Conservation (phyloP, 805 yeast genomes). For the Candida nitratophila region DNA sequence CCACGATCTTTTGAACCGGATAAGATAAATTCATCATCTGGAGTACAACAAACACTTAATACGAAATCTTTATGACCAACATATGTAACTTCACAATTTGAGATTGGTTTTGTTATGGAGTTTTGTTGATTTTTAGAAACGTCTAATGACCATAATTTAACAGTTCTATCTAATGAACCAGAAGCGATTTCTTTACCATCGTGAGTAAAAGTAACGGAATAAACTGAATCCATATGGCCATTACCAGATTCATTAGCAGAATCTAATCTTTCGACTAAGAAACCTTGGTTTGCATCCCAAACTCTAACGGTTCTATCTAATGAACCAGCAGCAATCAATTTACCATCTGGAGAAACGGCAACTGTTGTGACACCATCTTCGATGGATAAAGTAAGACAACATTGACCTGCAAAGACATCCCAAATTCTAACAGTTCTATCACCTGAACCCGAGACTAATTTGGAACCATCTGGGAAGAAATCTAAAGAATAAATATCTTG, state of each 20-base stretch:
- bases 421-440: constrained; percentile 95
- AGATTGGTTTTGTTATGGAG: constrained; percentile 32
- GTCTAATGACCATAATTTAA: constrained; percentile 90
- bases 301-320: constrained; percentile 92
- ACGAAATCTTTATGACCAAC: constrained; percentile 97
- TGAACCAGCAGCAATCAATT: constrained; percentile 92
- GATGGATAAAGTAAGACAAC: constrained; percentile 79
- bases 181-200: constrained; percentile 89
- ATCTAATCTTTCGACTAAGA: constrained; percentile 85
- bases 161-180: constrained; percentile 93
- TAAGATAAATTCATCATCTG: constrained; percentile 82
- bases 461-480: constrained; percentile 90
- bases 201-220: constrained; percentile 88
- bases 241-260: constrained; percentile 82
- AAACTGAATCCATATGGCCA: constrained; percentile 94
- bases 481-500: constrained; percentile 96
- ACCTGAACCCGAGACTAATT: constrained; percentile 92
- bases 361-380: constrained; percentile 99
- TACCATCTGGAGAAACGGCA: constrained; percentile 93
- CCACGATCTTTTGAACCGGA: constrained; percentile 97
- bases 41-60: constrained; percentile 87
- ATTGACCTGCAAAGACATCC: constrained; percentile 88
- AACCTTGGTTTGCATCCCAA: constrained; percentile 93
- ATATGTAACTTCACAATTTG: constrained; percentile 82
- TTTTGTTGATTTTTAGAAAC: constrained; percentile 42